Evolutionary conservation across 2,329 filamentous ascomycete genomes (phyloP), one percentile per base, ranked within the genome.

Genomic region (Tolypocladium album): DNA sequence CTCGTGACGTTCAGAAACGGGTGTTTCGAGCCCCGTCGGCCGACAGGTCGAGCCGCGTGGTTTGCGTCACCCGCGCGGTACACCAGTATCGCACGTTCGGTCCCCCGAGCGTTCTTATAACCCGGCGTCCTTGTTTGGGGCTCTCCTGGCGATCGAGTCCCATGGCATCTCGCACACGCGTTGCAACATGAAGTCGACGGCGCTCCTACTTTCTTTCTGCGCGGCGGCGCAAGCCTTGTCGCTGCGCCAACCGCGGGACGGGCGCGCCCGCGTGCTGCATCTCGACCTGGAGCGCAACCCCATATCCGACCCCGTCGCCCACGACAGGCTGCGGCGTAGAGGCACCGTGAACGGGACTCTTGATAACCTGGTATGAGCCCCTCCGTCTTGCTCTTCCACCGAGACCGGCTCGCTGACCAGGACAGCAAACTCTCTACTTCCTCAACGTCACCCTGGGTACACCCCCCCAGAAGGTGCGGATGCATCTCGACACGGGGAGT

Each of bases 401-500:
- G 27, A 31, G 27, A 31, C 27, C 27, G 27, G 27, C 27, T 31
- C 22, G 31, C 50, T 53, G 31, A 53, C 9, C 11, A 24, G 5
- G 7, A 34, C 58, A 85, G 81, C 74, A 83, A 78, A 85, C 83
- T 1, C 75, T 88, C 36, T 88, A 88, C 70, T 85, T 82, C 65
- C 77, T 85, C 65, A 88, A 88, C 69, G 80, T 77, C 56, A 79
- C 83, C 7, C 64, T 88, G 56, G 86, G 86, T 57, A 88, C 85
- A 2, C 86, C 86, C 15, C 68, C 80, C 12, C 84, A 86, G 67
- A 64, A 71, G 1, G 65, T 88, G 52, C 77, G 79, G 22, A 74
- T 88, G 62, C 83, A 87, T 65, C 69, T 89, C 58, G 86, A 89
- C 70, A 89, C 86, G 7, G 86, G 86, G 57, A 88, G 85, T 72